Evolutionary conservation across 225 moss, liverwort and hornwort species (phyloP), one percentile per base, ranked within the genome.

Genomic region (Bryum argenteum): DNA sequence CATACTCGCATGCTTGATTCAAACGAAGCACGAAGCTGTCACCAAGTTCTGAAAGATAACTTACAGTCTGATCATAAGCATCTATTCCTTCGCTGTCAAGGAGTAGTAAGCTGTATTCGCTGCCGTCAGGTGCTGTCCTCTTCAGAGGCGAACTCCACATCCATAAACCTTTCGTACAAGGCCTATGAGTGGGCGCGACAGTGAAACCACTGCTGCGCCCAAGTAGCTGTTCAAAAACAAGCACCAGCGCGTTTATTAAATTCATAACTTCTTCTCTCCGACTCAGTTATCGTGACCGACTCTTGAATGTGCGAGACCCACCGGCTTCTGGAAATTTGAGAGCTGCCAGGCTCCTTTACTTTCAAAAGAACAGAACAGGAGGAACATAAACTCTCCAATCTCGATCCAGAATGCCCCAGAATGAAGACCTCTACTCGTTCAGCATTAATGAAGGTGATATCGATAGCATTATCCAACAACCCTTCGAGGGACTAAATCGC

Each of bases 121-220:
- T 91, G 60, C 94, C 94, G 87, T 95, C 94, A 48, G 94, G 83
- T 52, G 92, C 91, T n/a, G 83, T 95, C 69, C 90, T 82, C 72
- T 90, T 92, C 71, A 95, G 23, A 44, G 94, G 94, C 47, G 88
- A 87, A 75, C 91, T 92, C 94, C 94, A 95, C 94, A 95, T 95
- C 94, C 94, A 92, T 18, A 92, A 70, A 15, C 92, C 94, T 75
- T 94, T 94, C 3, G 94, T 94, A 61, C 94, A 94, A 66, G 94
- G 92, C 58, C 94, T 81, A 63, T 94, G 94, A 2, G 94, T 94
- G 45, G 94, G 87, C 21, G 81, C 94, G 72, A 94, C 94, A 47
- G 79, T 80, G 41, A 94, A 94, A 56, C 94, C 94, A 78, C 94
- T 94, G 78, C 94, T 94, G 54, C 90, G 90, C 54, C 94, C 94